Conservation (phyloP, 2,329 filamentous ascomycete genomes). For the Sclerotinia borealis region DNA sequence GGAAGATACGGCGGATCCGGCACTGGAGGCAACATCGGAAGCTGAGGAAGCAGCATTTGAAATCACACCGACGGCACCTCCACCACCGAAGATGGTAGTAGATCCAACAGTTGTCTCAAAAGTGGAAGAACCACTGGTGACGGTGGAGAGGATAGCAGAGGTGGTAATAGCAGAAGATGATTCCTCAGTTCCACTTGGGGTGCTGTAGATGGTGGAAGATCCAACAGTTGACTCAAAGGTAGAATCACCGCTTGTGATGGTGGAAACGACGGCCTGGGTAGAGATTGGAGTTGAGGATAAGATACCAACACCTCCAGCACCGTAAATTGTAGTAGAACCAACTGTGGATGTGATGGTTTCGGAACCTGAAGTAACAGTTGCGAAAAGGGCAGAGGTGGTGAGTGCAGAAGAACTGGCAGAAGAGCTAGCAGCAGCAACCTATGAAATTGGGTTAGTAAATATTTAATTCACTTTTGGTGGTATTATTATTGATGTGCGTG, state of each 20-base stretch:
- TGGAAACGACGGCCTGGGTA: slow-evolving; percentile 23
- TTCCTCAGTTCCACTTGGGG: slow-evolving; percentile 6
- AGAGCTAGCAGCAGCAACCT: too few species aligned
- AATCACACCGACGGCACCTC: slow-evolving; percentile 8
- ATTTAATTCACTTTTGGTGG: not conserved
- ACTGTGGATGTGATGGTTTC: slow-evolving; percentile 17
- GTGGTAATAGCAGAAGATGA: slow-evolving; percentile 14
- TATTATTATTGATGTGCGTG: not conserved
- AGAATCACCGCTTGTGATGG: slow-evolving; percentile 20
- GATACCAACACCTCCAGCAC: slow-evolving; percentile 11
- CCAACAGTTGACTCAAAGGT: slow-evolving; percentile 24
- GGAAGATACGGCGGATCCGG: slow-evolving; percentile 20
- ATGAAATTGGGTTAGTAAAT: slow-evolving; percentile 1
- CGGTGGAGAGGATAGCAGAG: slow-evolving; percentile 16
- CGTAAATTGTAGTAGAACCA: slow-evolving; percentile 21
- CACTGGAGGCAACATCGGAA: slow-evolving; percentile 19
- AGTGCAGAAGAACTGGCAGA: slow-evolving; percentile 19
- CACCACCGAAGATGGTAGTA: slow-evolving; percentile 18
- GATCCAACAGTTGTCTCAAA: slow-evolving; percentile 20
- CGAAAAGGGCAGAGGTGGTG: slow-evolving; percentile 21
- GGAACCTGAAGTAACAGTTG: slow-evolving; percentile 15
- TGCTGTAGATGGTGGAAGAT: slow-evolving; percentile 24
- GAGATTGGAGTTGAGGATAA: slow-evolving; percentile 19
- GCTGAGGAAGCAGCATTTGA: slow-evolving; percentile 22
- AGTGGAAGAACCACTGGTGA: slow-evolving; percentile 18